Conservation (phyloP, 169 alveolate genomes). For the Sarcocystis neurona region DNA sequence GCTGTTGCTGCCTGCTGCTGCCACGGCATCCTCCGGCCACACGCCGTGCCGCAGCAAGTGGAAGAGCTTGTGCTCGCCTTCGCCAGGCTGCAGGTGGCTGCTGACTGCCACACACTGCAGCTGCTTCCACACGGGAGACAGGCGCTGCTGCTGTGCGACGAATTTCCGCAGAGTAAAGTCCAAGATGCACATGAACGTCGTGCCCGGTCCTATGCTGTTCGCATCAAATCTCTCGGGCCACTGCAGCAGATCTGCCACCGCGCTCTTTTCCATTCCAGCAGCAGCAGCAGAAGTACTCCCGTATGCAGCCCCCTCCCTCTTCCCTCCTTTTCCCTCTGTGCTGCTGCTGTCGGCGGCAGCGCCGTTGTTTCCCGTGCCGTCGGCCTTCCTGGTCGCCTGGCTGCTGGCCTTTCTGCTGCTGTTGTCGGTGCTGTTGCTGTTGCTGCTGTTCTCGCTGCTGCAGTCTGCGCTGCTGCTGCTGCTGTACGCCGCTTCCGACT, state of each 20-base stretch:
- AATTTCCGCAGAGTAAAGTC: constrained; percentile 62
- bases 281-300: no score
- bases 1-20: no score
- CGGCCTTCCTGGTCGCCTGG: constrained; percentile 17
- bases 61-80: constrained; percentile 98
- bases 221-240: constrained; percentile 86
- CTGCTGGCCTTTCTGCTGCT: constrained; percentile 9
- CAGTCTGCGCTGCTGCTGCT: not conserved
- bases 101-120: constrained; percentile 41
- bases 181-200: constrained; percentile 94
- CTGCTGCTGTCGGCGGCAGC: no score
- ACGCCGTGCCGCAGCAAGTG: constrained; percentile 72
- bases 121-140: constrained; percentile 40
- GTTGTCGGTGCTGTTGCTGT: not conserved
- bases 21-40: constrained; percentile 30
- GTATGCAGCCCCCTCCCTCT: no score
- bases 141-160: constrained; percentile 19
- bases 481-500: not conserved
- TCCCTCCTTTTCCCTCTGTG: no score
- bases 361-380: no score
- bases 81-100: constrained; percentile 94
- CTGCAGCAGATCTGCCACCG: no score
- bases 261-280: no score
- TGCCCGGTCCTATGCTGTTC: constrained; percentile 98
- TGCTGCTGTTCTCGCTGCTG: not conserved